phyloP scores from a whole-genome alignment of 2,329 filamentous ascomycete genomes.

The Nigrospora oryzae region DNA sequence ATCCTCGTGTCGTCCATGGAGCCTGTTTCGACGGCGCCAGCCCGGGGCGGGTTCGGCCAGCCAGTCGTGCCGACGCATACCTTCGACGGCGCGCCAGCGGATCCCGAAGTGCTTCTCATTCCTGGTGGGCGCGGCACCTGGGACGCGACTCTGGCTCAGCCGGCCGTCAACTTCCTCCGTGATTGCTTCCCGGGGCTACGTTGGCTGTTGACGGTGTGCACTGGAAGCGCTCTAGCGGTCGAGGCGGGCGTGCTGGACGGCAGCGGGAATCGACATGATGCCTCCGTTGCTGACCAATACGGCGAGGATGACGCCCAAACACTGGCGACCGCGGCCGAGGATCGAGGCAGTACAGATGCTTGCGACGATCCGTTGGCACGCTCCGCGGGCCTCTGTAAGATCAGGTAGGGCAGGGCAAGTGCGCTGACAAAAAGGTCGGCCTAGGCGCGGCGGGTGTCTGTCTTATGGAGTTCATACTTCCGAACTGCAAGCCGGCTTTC shows the following conservation, averaged over 20 bases:
- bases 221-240: constrained; percentile 51
- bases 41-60: constrained; percentile 16
- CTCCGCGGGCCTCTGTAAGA: too few relatives aligned
- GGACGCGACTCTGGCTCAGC: constrained; percentile 16
- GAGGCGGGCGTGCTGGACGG: constrained; percentile 52
- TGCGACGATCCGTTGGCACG: constrained; percentile 45
- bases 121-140: constrained; percentile 51
- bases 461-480: too few relatives aligned
- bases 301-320: constrained; percentile 39
- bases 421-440: too few relatives aligned
- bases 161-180: constrained; percentile 36
- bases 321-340: constrained; percentile 47
- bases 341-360: constrained; percentile 43
- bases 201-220: constrained; percentile 59
- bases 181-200: constrained; percentile 36
- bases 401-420: too few relatives aligned
- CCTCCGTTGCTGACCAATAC: constrained; percentile 45
- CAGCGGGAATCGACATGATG: constrained; percentile 52
- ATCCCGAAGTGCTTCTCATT: constrained; percentile 57
- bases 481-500: too few relatives aligned
- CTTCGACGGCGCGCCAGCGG: constrained; percentile 38
- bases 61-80: constrained; percentile 36
- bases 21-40: constrained; percentile 27
- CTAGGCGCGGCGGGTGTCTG: too few relatives aligned
- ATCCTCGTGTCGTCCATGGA: constrained; percentile 31